Percentiles rank a stretch among this genome's conserved stretches.
Conservation (phyloP, 108 stramenopile genomes). For the Fistulifera solaris region DNA sequence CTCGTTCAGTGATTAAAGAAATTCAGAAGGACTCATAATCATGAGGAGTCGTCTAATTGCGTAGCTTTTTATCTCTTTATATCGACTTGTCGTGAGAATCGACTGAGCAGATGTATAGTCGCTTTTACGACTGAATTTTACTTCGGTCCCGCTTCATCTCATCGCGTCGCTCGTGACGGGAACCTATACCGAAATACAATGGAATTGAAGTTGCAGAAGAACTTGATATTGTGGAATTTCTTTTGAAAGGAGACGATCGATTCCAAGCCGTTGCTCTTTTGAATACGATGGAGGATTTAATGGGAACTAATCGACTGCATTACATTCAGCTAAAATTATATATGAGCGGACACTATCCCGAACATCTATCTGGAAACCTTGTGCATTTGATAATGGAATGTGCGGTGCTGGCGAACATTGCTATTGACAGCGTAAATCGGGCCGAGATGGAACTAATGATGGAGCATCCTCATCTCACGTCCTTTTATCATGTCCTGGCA, state of each 20-base stretch:
- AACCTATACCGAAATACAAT: background rate
- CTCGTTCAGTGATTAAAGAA: too few relatives aligned
- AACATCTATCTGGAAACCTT: background rate
- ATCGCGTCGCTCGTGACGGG: too few relatives aligned
- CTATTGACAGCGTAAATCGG: background rate
- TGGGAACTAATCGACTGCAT: background rate
- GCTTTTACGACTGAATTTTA: too few relatives aligned
- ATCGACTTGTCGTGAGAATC: too few relatives aligned
- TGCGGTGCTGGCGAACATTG: background rate
- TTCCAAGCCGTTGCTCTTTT: constrained; percentile 8
- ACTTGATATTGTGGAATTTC: background rate
- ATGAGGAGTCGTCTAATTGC: too few relatives aligned
- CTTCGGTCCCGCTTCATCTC: too few relatives aligned
- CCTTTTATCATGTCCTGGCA: constrained; percentile 10
- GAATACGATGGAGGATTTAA: constrained; percentile 9
- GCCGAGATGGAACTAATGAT: background rate
- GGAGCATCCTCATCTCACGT: constrained; percentile 1
- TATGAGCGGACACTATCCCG: background rate
- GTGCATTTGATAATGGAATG: constrained; percentile 6
- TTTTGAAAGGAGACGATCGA: constrained; percentile 6
- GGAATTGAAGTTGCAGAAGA: background rate
- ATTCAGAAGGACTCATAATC: too few relatives aligned
- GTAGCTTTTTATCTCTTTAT: too few relatives aligned
- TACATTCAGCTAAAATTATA: background rate
- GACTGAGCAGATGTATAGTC: too few relatives aligned